phyloP scores from a whole-genome alignment of 1,284 basidiomycete genomes.

The Heliocybe sulcata region DNA sequence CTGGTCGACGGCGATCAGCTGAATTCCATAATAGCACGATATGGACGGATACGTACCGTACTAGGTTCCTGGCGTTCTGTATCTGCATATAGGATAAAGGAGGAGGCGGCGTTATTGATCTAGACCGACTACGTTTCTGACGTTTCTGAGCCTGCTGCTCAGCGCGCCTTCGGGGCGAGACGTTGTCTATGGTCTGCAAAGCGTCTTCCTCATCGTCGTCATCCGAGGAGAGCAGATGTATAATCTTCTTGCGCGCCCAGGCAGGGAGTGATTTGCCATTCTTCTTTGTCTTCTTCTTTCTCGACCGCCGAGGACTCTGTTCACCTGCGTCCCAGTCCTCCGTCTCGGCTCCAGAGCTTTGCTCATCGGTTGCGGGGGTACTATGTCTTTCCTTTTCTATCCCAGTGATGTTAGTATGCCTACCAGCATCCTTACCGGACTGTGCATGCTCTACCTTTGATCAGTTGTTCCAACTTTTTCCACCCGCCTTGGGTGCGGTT shows the following conservation, averaged over 20 bases:
- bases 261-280: constrained; percentile 16
- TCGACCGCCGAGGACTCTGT: constrained; percentile 22
- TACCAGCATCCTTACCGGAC: not conserved
- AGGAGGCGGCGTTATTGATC: constrained; percentile 70
- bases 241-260: constrained; percentile 13
- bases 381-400: constrained; percentile 13
- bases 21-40: not conserved
- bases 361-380: constrained; percentile 3
- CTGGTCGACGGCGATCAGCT: constrained; percentile 20
- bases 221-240: constrained; percentile 32
- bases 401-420: constrained; percentile 1
- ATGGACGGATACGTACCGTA: constrained; percentile 36
- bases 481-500: constrained; percentile 52
- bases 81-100: constrained; percentile 41
- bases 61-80: constrained; percentile 43
- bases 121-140: constrained; percentile 51
- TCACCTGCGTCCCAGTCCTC: constrained; percentile 15
- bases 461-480: constrained; percentile 46
- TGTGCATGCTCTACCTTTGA: constrained; percentile 32
- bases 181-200: constrained; percentile 26
- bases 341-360: constrained; percentile 14
- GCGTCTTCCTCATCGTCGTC: constrained; percentile 34
- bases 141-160: constrained; percentile 18
- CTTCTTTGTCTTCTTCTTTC: constrained; percentile 29
- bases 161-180: constrained; percentile 10